Percentiles rank a stretch among this genome's conserved stretches.
Evolutionary conservation across 768 basidiomycete genomes (phyloP).

Genomic region (Kwoniella europaea): DNA sequence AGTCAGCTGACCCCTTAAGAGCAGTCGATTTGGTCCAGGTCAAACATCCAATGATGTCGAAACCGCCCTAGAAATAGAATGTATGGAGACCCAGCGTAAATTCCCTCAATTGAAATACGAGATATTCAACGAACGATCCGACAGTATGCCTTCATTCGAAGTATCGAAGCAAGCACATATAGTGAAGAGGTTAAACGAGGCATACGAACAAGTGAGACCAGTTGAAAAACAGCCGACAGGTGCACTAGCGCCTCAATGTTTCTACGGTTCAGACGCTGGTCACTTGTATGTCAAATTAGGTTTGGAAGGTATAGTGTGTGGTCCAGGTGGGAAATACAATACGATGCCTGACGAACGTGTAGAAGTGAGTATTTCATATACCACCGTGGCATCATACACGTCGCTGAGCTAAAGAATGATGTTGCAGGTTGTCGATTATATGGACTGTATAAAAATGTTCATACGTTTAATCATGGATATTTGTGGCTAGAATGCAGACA

Average conservation of each 20-base stretch:
- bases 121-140: slow-evolving; percentile 13
- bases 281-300: slow-evolving; percentile 21
- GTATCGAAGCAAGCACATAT: slow-evolving; percentile 26
- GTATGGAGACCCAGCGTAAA: slow-evolving; percentile 9
- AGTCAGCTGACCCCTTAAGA: no score
- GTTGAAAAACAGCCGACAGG: slow-evolving; percentile 22
- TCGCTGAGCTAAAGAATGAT: background rate
- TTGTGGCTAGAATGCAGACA: slow-evolving; percentile 1
- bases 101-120: slow-evolving; percentile 23
- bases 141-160: slow-evolving; percentile 31
- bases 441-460: slow-evolving; percentile 31
- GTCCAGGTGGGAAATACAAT: slow-evolving; percentile 31
- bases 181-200: slow-evolving; percentile 21
- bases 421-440: slow-evolving; percentile 23
- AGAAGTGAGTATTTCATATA: slow-evolving; percentile 13
- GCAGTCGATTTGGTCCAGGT: slow-evolving; percentile 29
- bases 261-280: slow-evolving; percentile 24
- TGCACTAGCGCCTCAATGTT: slow-evolving; percentile 21
- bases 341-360: slow-evolving; percentile 33
- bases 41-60: slow-evolving; percentile 26
- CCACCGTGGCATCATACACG: background rate
- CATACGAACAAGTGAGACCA: slow-evolving; percentile 22
- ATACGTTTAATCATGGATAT: slow-evolving; percentile 28
- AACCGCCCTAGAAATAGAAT: slow-evolving; percentile 14
- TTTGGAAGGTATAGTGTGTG: slow-evolving; percentile 29